Conservation (phyloP, 2,329 filamentous ascomycete species). For the Ophiocordyceps unilateralis region DNA sequence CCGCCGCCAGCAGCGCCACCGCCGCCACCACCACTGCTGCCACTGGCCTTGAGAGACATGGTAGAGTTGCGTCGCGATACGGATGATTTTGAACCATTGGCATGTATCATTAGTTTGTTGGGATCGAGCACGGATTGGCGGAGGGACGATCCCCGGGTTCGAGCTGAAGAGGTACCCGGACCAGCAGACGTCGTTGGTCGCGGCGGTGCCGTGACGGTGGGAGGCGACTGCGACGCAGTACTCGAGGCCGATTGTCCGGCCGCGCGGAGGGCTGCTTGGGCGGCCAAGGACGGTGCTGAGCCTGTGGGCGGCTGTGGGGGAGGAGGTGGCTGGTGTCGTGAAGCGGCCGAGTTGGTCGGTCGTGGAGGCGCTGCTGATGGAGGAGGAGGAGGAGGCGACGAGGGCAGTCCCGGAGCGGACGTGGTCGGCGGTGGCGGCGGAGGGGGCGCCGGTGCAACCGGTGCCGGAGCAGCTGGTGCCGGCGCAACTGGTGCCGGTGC, state of each 20-base stretch:
- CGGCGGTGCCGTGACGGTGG: conserved; percentile 8
- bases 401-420: conserved; percentile 27
- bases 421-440: conserved; percentile 26
- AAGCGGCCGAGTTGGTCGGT: conserved; percentile 21
- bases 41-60: conserved; percentile 12
- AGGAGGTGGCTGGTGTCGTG: conserved; percentile 15
- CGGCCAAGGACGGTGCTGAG: conserved; percentile 20
- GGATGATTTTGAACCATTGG: conserved; percentile 40
- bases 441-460: conserved; percentile 24
- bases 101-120: conserved; percentile 55
- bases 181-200: conserved; percentile 21
- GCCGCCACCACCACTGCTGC: conserved; percentile 16
- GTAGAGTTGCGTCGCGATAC: conserved; percentile 20
- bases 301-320: conserved; percentile 9
- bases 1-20: conserved; percentile 1
- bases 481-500: conserved; percentile 20
- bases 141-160: conserved; percentile 28
- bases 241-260: conserved; percentile 22
- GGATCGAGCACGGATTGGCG: conserved; percentile 53
- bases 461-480: conserved; percentile 21
- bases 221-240: conserved; percentile 16
- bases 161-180: conserved; percentile 17
- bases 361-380: conserved; percentile 17
- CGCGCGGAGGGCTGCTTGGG: conserved; percentile 26
- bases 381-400: conserved; percentile 26